phyloP scores from a whole-genome alignment of 1,139 yeast species.

The Diutina scorzettiae region DNA sequence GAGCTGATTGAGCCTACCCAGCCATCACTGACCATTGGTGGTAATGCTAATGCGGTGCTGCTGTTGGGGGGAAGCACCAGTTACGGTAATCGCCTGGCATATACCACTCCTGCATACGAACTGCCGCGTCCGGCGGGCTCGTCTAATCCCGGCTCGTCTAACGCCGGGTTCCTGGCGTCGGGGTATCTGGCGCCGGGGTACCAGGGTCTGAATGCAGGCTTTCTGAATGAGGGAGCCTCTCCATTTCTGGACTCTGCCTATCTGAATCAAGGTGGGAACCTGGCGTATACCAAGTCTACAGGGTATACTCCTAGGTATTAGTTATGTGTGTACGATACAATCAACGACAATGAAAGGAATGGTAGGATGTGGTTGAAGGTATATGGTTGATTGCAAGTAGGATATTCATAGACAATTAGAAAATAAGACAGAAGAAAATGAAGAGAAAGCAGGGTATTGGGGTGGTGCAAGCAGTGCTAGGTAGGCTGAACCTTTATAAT shows the following conservation, averaged over 20 bases:
- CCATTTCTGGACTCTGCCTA: too few relatives aligned
- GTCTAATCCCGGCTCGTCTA: not conserved
- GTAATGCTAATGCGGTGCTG: constrained; percentile 2
- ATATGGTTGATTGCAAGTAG: too few relatives aligned
- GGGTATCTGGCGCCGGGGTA: not conserved
- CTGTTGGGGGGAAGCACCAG: not conserved
- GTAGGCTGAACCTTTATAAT: too few relatives aligned
- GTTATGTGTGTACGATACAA: not conserved
- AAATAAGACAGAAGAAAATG: too few relatives aligned
- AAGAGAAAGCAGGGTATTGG: too few relatives aligned
- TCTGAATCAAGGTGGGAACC: not conserved
- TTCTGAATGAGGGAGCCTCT: too few relatives aligned
- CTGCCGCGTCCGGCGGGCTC: not conserved
- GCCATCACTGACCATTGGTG: constrained; percentile 3
- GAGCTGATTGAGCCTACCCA: constrained; percentile 5
- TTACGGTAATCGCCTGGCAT: constrained; percentile 5
- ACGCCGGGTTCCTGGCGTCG: not conserved
- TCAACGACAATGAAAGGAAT: too few relatives aligned
- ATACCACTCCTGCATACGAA: constrained; percentile 1
- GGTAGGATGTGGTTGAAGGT: too few relatives aligned
- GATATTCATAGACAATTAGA: too few relatives aligned
- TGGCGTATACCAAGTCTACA: not conserved
- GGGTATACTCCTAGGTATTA: constrained; percentile 4
- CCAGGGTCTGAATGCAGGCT: not conserved
- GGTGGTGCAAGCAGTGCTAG: too few relatives aligned